These are phyloP conservation scores for Lolium rigidum DNA, from an alignment of 176 grass and related monocot genomes.

Conservation along the genomic window DNA sequence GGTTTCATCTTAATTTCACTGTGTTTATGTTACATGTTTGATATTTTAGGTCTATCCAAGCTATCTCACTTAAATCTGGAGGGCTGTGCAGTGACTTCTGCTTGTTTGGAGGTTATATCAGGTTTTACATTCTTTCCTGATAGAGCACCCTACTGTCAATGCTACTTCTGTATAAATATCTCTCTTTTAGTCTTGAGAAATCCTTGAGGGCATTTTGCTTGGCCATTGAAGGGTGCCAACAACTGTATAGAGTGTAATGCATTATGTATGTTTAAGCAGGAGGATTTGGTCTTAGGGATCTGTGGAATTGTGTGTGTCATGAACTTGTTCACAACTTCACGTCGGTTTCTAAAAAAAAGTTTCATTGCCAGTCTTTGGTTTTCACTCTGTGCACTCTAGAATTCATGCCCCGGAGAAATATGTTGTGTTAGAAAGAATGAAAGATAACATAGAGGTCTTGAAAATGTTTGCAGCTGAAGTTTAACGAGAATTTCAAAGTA, in stretches of 20 bases:
- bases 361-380: not conserved
- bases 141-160: not conserved
- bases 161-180: slow-evolving; percentile 5
- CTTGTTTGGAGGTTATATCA: slow-evolving; percentile 93
- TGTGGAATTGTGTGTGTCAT: not conserved
- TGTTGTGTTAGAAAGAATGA: not conserved
- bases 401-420: slow-evolving; percentile 8
- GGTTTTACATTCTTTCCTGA: slow-evolving; percentile 52
- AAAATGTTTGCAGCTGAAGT: not conserved
- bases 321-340: slow-evolving; percentile 10
- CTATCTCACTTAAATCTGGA: slow-evolving; percentile 81
- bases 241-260: not conserved
- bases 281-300: slow-evolving; percentile 3
- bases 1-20: slow-evolving; percentile 1
- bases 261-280: not conserved
- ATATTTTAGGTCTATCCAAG: slow-evolving; percentile 68
- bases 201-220: not conserved
- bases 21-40: slow-evolving; percentile 13
- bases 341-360: not conserved
- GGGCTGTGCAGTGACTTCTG: slow-evolving; percentile 75
- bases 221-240: not conserved
- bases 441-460: not conserved
- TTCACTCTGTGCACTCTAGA: slow-evolving; percentile 2
- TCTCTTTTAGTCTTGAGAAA: slow-evolving; percentile 8
- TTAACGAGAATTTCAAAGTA: slow-evolving; percentile 8